Evolutionary conservation across 257 asterid species (phyloP).

Genomic region (Lycium barbarum): DNA sequence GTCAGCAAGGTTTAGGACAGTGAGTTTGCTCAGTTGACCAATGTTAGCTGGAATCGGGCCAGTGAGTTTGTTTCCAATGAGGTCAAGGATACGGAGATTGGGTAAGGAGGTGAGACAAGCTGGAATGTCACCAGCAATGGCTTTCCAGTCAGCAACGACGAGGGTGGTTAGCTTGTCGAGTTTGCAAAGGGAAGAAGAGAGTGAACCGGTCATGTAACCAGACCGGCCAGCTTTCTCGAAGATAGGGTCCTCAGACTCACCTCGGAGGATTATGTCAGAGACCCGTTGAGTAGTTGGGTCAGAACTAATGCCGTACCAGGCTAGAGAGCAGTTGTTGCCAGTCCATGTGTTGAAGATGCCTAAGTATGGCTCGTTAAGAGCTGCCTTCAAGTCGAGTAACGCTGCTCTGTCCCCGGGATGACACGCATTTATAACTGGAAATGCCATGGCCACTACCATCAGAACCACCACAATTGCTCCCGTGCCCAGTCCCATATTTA

Average conservation of each 20-base stretch:
- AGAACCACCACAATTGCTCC: too few relatives aligned
- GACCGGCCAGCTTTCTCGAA: slow-evolving; percentile 84
- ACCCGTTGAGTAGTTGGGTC: slow-evolving; percentile 82
- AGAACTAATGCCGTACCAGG: slow-evolving; percentile 90
- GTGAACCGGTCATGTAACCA: slow-evolving; percentile 92
- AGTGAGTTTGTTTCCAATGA: slow-evolving; percentile 80
- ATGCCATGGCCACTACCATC: too few relatives aligned
- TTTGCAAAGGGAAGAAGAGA: slow-evolving; percentile 71
- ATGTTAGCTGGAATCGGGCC: slow-evolving; percentile 77
- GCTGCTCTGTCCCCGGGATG: slow-evolving; percentile 74
- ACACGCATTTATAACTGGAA: slow-evolving; percentile 47
- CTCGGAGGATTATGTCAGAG: slow-evolving; percentile 82
- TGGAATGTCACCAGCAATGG: slow-evolving; percentile 79
- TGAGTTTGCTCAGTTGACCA: slow-evolving; percentile 67
- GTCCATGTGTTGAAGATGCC: slow-evolving; percentile 84
- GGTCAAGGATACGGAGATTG: slow-evolving; percentile 67
- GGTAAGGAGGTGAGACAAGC: slow-evolving; percentile 69
- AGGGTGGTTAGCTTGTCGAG: slow-evolving; percentile 84
- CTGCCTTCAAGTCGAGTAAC: slow-evolving; percentile 59
- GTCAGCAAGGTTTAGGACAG: slow-evolving; percentile 83
- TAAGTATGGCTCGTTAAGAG: slow-evolving; percentile 77
- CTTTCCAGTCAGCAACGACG: slow-evolving; percentile 93
- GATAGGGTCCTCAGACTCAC: slow-evolving; percentile 93
- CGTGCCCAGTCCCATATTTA: too few relatives aligned
- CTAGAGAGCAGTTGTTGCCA: slow-evolving; percentile 75